Base-by-base conservation (phyloP, 2,329 filamentous ascomycete species). In the Xylogone sp. region DNA sequence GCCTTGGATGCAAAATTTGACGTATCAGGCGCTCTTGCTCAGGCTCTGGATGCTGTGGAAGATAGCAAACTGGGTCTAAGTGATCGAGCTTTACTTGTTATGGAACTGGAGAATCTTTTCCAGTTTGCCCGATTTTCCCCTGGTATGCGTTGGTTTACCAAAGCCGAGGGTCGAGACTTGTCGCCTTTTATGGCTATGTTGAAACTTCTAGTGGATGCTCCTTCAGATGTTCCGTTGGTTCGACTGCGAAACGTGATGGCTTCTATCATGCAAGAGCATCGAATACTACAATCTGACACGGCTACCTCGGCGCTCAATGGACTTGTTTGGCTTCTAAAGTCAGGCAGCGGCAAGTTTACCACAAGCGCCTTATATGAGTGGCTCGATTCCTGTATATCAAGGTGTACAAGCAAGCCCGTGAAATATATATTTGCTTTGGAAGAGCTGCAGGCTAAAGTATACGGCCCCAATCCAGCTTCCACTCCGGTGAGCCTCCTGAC, bases 111-210 rank as follows among this genome's bases (percentile, higher is more conserved):
- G 65, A 88, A 93, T 65, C 75, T 96, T 18, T 81, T 96, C 18
- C 79, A 84, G 24, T 88, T 97, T 65, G 90, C 92, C 3, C 82
- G 84, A 56, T 83, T 86, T 60, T 95, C 91, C 2, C 84, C 88
- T 0, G 85, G 86, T 5, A 94, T 96, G 84, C 84, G 87, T 56
- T 97, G 93, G 93, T 97, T 94, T 73, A 79, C 87, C 56, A 92
- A 88, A 63, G 80, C 74, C 53, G 81, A 87, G 57, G 77, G 77
- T 1, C 73, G 87, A n/a, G 65, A 65, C 20, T 72, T 81, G 39
- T 90, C 87, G 3, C 87, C 88, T 0, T 90, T 91, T 56, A 81
- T 82, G n/a, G 83, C 84, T 0, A 75, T 93, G 20, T 68, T 93
- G 5, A 82, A 77, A 53, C 72, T 87, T 5, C 73, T 78, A 31